Conservation (phyloP, 768 basidiomycete genomes). For the Tulasnella sp. region DNA sequence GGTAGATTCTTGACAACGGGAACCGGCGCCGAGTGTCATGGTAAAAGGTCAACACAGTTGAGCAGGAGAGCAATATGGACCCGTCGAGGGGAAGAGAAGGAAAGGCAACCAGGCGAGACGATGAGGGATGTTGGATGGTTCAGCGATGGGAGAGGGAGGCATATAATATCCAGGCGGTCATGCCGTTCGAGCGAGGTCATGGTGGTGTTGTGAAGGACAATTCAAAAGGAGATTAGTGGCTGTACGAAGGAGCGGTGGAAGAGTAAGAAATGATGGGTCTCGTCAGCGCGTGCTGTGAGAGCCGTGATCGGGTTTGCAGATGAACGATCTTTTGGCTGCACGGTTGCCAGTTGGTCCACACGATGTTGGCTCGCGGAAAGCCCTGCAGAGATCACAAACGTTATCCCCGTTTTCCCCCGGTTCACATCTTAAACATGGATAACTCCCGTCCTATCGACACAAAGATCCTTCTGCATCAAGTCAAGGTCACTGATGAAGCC, state of each 20-base stretch:
- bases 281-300: constrained; percentile 1
- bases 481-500: too few species aligned
- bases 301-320: constrained; percentile 8
- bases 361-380: too few species aligned
- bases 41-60: neutral
- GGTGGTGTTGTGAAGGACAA: constrained; percentile 3
- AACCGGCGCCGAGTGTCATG: constrained; percentile 17
- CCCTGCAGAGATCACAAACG: too few species aligned
- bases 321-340: too few species aligned
- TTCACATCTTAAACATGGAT: too few species aligned
- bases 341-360: too few species aligned
- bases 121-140: too few species aligned
- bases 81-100: neutral
- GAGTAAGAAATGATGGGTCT: constrained; percentile 5
- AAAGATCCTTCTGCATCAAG: too few species aligned
- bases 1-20: constrained; percentile 15
- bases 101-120: neutral
- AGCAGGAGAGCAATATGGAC: neutral
- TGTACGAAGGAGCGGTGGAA: neutral
- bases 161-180: constrained; percentile 1
- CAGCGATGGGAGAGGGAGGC: neutral
- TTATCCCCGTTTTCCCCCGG: too few species aligned
- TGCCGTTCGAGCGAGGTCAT: constrained; percentile 4
- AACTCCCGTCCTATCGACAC: too few species aligned
- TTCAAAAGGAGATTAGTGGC: constrained; percentile 14